phyloP scores from a whole-genome alignment of 2,329 filamentous ascomycete genomes.

The Fusarium stilboides region DNA sequence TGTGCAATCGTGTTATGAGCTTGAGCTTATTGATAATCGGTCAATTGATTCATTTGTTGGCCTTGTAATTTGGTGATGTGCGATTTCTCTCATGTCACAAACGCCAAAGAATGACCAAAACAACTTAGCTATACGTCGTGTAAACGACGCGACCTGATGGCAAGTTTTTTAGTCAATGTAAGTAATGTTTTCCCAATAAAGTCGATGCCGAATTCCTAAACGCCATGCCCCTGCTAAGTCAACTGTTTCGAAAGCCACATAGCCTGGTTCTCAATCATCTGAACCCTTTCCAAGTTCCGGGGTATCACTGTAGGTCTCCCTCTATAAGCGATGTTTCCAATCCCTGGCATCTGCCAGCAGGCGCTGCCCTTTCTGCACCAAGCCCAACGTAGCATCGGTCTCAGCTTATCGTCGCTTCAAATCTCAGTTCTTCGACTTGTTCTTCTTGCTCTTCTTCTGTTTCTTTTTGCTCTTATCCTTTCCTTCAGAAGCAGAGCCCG shows the following conservation, averaged over 20 bases:
- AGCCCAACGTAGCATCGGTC: no score
- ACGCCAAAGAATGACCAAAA: background rate
- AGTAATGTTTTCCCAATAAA: constrained; percentile 8
- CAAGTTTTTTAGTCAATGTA: background rate
- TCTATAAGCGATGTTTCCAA: background rate
- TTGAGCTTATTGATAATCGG: background rate
- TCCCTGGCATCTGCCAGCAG: background rate
- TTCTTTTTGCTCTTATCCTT: constrained; percentile 52
- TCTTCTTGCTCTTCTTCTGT: constrained; percentile 55
- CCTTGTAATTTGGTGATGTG: background rate
- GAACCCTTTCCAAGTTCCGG: constrained; percentile 9
- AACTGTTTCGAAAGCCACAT: constrained; percentile 8
- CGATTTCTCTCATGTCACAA: background rate
- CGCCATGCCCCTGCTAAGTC: constrained; percentile 34
- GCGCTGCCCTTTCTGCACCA: background rate
- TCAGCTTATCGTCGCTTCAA: background rate
- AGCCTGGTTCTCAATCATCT: background rate
- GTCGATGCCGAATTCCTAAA: constrained; percentile 20
- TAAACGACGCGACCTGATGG: background rate
- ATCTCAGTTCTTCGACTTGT: constrained; percentile 49
- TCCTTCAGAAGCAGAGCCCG: constrained; percentile 33
- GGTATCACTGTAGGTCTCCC: constrained; percentile 30
- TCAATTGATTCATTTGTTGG: background rate
- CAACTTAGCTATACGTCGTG: background rate
- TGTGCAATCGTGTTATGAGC: background rate